A percentile compares a stretch with the other conserved stretches of the same genome.
These are phyloP conservation scores for Ilex aquifolium DNA, from an alignment of 257 asterid species.

Conservation along the genomic window DNA sequence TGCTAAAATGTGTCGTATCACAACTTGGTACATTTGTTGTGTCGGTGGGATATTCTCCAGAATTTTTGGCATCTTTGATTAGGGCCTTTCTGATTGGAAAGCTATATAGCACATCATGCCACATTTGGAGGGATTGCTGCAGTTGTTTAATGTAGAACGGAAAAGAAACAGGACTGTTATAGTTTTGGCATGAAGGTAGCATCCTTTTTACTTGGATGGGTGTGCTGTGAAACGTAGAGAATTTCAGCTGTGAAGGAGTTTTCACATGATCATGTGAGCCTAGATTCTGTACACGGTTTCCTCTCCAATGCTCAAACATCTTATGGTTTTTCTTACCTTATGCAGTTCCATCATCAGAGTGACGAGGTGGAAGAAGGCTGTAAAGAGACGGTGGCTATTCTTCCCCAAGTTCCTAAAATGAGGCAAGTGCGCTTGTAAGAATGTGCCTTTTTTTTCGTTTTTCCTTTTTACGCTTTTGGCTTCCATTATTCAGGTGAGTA, in stretches of 20 bases:
- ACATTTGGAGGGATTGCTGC: too few species aligned
- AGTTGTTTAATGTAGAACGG: too few species aligned
- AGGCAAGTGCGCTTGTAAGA: slow-evolving; percentile 39
- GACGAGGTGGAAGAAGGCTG: slow-evolving; percentile 21
- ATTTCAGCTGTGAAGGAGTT: neutral
- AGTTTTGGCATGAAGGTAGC: neutral
- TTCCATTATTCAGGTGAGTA: neutral
- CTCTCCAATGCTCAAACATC: neutral
- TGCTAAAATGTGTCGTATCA: too few species aligned
- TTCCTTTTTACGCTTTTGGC: neutral
- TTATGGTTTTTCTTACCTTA: neutral
- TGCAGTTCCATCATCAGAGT: slow-evolving; percentile 30
- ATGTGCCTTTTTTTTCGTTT: neutral
- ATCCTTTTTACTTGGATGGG: neutral
- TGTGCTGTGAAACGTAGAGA: neutral
- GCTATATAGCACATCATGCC: too few species aligned
- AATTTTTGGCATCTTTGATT: too few species aligned
- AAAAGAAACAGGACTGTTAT: neutral
- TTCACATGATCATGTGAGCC: neutral
- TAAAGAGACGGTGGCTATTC: slow-evolving; percentile 29
- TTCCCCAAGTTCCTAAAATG: slow-evolving; percentile 25
- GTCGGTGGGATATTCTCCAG: too few species aligned
- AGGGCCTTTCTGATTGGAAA: too few species aligned
- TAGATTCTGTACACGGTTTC: neutral
- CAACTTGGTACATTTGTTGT: too few species aligned